Evolutionary conservation across 2,329 filamentous ascomycete species (phyloP), one percentile per base, ranked within the genome.

Genomic region (Aspergillus udagawae): DNA sequence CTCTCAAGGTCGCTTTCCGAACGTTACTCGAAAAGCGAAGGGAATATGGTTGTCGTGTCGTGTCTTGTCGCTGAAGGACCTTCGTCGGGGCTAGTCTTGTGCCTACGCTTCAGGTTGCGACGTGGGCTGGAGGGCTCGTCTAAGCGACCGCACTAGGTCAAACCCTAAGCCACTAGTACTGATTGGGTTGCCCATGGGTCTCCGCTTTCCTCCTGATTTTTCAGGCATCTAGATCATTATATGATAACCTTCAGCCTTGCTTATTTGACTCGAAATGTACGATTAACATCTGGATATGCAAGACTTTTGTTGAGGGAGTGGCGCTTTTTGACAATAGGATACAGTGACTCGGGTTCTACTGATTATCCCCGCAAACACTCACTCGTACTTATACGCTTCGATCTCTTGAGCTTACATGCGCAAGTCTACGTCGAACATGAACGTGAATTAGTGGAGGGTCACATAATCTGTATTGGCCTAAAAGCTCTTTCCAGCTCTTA

Each of bases 1-100:
- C 70, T 76, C 72, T 72, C 67, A 63, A 67, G 69, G 68, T 71
- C 73, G 75, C 77, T 74, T 76, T 73, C 68, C 75, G 76, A 75
- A 69, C 68, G 69, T 63, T 63, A 69, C 69, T 77, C 73, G 75
- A 77, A 77, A 77, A 77, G 73, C 75, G 74, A 76, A 72, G 66
- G 63, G 67, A 70, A 66, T 63, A 69, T 69, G 62, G 65, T 65
- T 70, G 65, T 68, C 67, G 70, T 73, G 72, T 73, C 69, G 73
- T 65, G 65, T 63, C 64, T 63, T 71, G 73, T 72, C 71, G 70
- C 69, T 73, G 64, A 67, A 66, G 67, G 67, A 67, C 66, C 60
- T 63, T 64, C 61, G 59, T 62, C 63, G 63, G 64, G 62, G 63
- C 61, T 51, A 62, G 49, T 58, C 61, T 67, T 66, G 65, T 68